Evolutionary conservation across 176 grass and related monocot genomes (phyloP), one percentile per base, ranked within the genome.

Genomic region (Carex myosuroides): DNA sequence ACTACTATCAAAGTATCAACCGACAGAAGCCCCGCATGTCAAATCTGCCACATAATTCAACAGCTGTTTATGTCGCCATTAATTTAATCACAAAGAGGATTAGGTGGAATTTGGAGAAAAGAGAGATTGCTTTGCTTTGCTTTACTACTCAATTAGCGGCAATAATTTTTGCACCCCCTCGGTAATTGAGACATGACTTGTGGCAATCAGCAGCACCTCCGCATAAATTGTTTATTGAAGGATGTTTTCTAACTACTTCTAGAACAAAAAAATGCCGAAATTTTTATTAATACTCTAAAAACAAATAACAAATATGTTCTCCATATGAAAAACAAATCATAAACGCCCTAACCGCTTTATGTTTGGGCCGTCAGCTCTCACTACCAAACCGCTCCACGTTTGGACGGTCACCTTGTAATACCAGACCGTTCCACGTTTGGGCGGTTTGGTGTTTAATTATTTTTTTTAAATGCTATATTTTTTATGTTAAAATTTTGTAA

Each of bases 41-140:
- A 82, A 82, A 67, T 82, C 41, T 82, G 12, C 35, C 60, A 67
- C 20, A 82, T 5, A 64, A 82, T 68, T 82, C 33, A 82, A 64
- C 60, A 82, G 60, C 80, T 67, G 39, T 50, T 68, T 82, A 44
- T 82, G 80, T 82, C 80, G 13, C 59, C 53, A 46, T 67, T 46
- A 82, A 44, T 82, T 82, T 65, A 82, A 64, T 82, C 18, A 42
- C 56, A 82, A 4, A 14, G 33, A 82, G 79, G 79, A 82, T 82
- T 82, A 50, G 79, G 79, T 82, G 58, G 59, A 82, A 82, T 17
- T 82, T 66, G 37, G 20, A 82, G 24, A 64, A 82, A 65, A 82
- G 11, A 66, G n/a, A 29, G 18, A 14, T 52, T 10, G 60, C 20
- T 44, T 72, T 72, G 8, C 0, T 3, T 76, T 29, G 8, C 60